Conservation (phyloP, 441 rosid species). For the Pelargonium fulgidum region DNA sequence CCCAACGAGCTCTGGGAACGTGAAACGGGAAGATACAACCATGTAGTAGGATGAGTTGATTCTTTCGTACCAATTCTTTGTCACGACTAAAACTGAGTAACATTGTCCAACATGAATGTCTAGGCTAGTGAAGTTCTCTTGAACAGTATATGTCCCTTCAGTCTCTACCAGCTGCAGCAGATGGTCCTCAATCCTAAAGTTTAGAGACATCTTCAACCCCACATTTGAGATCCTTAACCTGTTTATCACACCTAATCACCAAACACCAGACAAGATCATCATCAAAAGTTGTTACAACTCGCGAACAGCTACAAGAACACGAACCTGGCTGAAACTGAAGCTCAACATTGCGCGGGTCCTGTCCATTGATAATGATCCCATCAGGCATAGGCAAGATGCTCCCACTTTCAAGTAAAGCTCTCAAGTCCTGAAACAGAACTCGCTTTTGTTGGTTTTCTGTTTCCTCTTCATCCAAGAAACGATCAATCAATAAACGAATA, state of each 20-base stretch:
- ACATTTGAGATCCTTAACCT: constrained; percentile 85
- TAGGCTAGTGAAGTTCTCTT: constrained; percentile 57
- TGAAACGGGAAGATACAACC: constrained; percentile 75
- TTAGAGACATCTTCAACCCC: constrained; percentile 64
- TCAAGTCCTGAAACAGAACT: constrained; percentile 39
- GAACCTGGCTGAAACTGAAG: constrained; percentile 61
- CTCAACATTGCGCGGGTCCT: constrained; percentile 49
- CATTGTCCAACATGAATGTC: constrained; percentile 91
- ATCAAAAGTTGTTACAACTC: background rate
- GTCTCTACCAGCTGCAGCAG: constrained; percentile 76
- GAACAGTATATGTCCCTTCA: constrained; percentile 86
- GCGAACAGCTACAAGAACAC: too few species aligned
- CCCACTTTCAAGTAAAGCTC: constrained; percentile 47
- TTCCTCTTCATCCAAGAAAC: background rate
- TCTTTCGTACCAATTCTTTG: constrained; percentile 27
- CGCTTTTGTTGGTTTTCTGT: too few species aligned
- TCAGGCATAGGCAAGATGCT: constrained; percentile 55
- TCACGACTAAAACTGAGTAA: constrained; percentile 66
- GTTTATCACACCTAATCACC: constrained; percentile 1
- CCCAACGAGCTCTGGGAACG: constrained; percentile 41
- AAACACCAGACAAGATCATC: background rate
- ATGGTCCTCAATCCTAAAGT: constrained; percentile 82
- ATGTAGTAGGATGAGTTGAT: constrained; percentile 72
- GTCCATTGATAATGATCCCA: constrained; percentile 85
- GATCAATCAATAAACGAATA: background rate